Evolutionary conservation across 306 rosid species (phyloP).

Genomic region (Pterocarpus santalinus): DNA sequence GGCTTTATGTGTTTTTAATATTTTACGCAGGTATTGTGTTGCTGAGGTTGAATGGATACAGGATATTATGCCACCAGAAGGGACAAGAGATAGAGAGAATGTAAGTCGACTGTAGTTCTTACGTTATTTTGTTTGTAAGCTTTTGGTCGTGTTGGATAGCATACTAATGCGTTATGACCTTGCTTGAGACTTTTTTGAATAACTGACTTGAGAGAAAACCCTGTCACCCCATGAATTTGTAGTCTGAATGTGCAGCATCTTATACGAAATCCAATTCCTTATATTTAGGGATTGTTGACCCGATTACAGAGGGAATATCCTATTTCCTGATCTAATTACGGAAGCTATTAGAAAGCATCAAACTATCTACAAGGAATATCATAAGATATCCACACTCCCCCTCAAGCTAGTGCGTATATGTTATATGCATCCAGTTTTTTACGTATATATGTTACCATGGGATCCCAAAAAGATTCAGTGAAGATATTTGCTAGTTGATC

Average conservation of each 20-base stretch:
- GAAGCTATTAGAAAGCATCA: no score
- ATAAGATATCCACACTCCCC: not conserved
- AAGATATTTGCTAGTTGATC: not conserved
- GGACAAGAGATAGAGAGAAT: constrained; percentile 72
- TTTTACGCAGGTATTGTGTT: constrained; percentile 81
- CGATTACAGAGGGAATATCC: no score
- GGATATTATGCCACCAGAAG: constrained; percentile 73
- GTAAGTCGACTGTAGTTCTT: constrained; percentile 59
- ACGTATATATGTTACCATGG: no score
- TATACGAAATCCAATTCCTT: no score
- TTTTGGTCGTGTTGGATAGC: constrained; percentile 7
- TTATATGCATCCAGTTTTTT: no score
- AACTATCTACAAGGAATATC: not conserved
- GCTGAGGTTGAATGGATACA: constrained; percentile 93
- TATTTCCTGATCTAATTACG: no score
- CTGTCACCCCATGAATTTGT: no score
- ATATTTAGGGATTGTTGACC: no score
- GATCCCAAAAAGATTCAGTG: not conserved
- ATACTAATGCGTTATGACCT: constrained; percentile 5
- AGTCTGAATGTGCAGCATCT: no score
- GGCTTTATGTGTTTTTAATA: constrained; percentile 23
- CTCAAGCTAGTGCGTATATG: not conserved
- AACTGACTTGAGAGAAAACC: no score
- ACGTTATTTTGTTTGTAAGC: constrained; percentile 37
- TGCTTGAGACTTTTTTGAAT: not conserved